Evolutionary conservation across 148 eudicot genomes (phyloP).

Genomic region (Rhododendron mucronatum): DNA sequence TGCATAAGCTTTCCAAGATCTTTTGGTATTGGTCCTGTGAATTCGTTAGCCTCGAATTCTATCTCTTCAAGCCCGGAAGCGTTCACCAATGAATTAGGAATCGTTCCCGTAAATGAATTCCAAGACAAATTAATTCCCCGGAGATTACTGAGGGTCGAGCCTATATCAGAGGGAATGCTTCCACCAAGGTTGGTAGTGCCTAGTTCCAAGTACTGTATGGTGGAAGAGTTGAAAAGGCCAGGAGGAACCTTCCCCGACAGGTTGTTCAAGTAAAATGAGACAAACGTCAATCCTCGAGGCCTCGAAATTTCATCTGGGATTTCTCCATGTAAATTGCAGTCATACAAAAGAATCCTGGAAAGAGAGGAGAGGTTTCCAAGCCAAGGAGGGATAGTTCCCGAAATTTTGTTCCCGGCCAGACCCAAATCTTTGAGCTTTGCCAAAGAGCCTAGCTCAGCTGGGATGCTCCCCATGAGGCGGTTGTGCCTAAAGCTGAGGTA

Average conservation of each 20-base stretch:
- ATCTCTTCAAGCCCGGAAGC: neutral
- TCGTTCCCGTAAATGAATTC: neutral
- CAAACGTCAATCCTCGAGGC: neutral
- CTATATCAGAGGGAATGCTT: neutral
- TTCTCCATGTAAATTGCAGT: too few relatives aligned
- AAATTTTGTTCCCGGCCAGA: too few relatives aligned
- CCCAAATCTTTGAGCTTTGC: too few relatives aligned
- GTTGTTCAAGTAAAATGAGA: neutral
- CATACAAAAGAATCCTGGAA: too few relatives aligned
- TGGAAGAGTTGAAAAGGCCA: neutral
- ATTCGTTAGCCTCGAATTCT: fast-evolving
- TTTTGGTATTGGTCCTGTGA: neutral
- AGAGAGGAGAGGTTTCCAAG: too few relatives aligned
- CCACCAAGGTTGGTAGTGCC: slow-evolving; percentile 7
- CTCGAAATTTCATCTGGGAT: neutral
- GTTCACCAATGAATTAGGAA: neutral
- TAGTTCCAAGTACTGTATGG: neutral
- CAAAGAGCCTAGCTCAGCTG: too few relatives aligned
- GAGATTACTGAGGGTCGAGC: neutral
- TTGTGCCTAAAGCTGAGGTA: too few relatives aligned
- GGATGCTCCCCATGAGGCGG: too few relatives aligned
- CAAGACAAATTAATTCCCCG: fast-evolving
- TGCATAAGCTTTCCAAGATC: neutral
- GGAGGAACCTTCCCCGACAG: neutral
- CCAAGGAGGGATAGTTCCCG: too few relatives aligned